These are phyloP conservation scores for Silybum marianum DNA, from an alignment of 129 eudicot genomes.

Conservation along the genomic window DNA sequence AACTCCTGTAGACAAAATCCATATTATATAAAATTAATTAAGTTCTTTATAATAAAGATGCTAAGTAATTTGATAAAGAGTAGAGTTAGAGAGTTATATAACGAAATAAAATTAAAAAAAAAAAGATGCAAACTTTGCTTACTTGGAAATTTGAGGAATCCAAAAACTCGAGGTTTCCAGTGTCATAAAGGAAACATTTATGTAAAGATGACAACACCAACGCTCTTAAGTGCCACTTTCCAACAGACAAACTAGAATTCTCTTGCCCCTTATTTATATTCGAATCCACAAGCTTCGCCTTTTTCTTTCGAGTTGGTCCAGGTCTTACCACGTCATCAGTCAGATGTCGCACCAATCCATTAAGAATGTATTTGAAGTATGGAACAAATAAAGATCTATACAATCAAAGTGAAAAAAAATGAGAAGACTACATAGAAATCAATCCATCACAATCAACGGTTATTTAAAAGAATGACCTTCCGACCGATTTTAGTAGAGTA, in stretches of 20 bases:
- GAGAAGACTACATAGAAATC: not conserved
- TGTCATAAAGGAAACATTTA: conserved; percentile 77
- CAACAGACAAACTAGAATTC: conserved; percentile 40
- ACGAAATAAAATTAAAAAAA: not conserved
- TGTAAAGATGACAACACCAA: conserved; percentile 75
- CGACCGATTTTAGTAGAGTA: not conserved
- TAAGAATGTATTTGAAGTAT: conserved; percentile 82
- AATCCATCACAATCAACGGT: not conserved
- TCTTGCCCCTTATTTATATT: conserved; percentile 27
- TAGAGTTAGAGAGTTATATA: not conserved
- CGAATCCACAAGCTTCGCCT: conserved; percentile 59
- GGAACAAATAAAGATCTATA: conserved; percentile 83
- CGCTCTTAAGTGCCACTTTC: conserved; percentile 72
- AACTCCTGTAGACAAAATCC: conserved; percentile 47
- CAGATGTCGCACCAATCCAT: conserved; percentile 71
- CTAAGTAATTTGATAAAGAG: not conserved
- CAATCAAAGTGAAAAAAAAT: conserved; percentile 12
- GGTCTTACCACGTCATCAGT: conserved; percentile 47
- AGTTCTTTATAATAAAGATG: not conserved
- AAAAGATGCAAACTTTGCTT: conserved; percentile 22
- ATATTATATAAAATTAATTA: too few relatives aligned
- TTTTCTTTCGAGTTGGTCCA: conserved; percentile 58
- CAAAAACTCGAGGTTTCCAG: conserved; percentile 72
- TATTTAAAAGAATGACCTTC: not conserved
- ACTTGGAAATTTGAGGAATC: conserved; percentile 82